phyloP scores from a whole-genome alignment of 2,329 filamentous ascomycete genomes.

The Lecanoromycetidae sp. region DNA sequence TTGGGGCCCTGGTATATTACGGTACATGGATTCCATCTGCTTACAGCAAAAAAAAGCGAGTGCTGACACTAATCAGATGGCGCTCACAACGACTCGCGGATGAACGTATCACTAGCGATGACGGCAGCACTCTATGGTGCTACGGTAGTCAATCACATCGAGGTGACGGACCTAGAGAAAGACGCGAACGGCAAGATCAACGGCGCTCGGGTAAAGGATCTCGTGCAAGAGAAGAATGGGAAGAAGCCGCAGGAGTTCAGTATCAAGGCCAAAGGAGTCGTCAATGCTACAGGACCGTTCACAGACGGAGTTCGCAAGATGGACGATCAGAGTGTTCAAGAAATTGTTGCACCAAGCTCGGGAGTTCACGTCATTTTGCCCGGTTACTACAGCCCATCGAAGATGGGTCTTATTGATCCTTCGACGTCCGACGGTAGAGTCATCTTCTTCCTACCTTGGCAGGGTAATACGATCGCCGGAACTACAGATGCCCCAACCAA shows the following conservation, averaged over 20 bases:
- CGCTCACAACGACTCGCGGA: constrained; percentile 81
- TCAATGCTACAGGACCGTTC: constrained; percentile 84
- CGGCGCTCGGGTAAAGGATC: constrained; percentile 61
- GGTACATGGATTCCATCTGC: constrained; percentile 31
- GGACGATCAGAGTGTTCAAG: constrained; percentile 58
- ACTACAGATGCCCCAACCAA: constrained; percentile 69
- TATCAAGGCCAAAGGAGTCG: constrained; percentile 66
- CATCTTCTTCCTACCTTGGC: constrained; percentile 89
- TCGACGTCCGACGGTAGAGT: constrained; percentile 78
- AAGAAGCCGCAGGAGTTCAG: constrained; percentile 50
- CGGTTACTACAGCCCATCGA: constrained; percentile 71
- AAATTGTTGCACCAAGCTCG: constrained; percentile 75
- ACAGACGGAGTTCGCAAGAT: constrained; percentile 75
- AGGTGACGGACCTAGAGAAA: constrained; percentile 66
- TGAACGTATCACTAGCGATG: constrained; percentile 83
- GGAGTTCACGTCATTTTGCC: constrained; percentile 80
- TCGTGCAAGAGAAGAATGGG: constrained; percentile 54
- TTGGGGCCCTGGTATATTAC: constrained; percentile 80
- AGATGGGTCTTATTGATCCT: constrained; percentile 82
- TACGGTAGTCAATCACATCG: constrained; percentile 71
- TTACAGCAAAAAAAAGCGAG: background rate
- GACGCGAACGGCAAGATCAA: constrained; percentile 59
- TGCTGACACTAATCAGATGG: constrained; percentile 46
- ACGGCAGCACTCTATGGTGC: constrained; percentile 78
- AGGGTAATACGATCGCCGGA: constrained; percentile 82